Evolutionary conservation across 495 filamentous ascomycete species (phyloP).

Genomic region (Lophiotrema nucula): DNA sequence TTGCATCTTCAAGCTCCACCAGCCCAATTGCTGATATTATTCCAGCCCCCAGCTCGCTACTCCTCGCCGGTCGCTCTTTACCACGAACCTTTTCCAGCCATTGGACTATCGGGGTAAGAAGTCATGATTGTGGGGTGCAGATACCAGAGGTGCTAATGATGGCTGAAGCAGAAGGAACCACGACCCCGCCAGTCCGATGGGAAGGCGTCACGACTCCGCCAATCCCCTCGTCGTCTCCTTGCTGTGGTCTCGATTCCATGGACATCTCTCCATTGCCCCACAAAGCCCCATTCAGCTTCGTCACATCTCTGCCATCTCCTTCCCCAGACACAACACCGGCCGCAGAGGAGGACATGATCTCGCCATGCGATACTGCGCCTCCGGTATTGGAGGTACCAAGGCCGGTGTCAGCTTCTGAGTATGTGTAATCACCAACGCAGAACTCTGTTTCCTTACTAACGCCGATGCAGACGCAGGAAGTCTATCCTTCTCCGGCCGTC

Average conservation of each 20-base stretch:
- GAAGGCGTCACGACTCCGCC: constrained; percentile 82
- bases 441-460: constrained; percentile 4
- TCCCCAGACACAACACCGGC: constrained; percentile 51
- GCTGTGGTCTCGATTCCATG: constrained; percentile 74
- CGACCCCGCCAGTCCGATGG: constrained; percentile 73
- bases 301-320: constrained; percentile 63
- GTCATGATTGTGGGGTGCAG: not conserved
- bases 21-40: constrained; percentile 29
- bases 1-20: constrained; percentile 29
- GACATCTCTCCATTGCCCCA: constrained; percentile 93
- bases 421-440: constrained; percentile 24
- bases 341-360: constrained; percentile 44
- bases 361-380: constrained; percentile 26
- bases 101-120: constrained; percentile 70
- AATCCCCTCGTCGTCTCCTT: constrained; percentile 77
- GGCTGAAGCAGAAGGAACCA: constrained; percentile 58
- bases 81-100: constrained; percentile 67
- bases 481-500: constrained; percentile 60
- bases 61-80: constrained; percentile 90
- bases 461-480: constrained; percentile 53
- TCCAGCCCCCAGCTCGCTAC: constrained; percentile 85
- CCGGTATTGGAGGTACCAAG: constrained; percentile 28
- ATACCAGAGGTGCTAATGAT: constrained; percentile 18
- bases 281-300: constrained; percentile 66
- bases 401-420: constrained; percentile 39